phyloP scores from a whole-genome alignment of 768 basidiomycete species.

The Agaricus subrufescens region DNA sequence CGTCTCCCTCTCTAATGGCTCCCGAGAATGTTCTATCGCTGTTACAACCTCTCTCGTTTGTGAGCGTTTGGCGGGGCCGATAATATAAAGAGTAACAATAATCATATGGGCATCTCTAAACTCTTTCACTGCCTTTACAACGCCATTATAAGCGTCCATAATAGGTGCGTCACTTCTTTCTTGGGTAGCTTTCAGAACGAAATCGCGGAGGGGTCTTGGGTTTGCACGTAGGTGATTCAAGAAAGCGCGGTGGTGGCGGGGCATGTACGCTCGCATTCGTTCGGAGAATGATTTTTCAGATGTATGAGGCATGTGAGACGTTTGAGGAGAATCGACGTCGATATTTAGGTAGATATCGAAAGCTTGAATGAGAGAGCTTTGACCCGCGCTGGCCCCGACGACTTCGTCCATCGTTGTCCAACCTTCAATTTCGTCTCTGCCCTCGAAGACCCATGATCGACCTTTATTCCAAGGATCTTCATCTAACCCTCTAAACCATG shows the following conservation, averaged over 20 bases:
- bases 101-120: slow-evolving; percentile 77
- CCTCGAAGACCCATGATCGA: slow-evolving; percentile 56
- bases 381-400: slow-evolving; percentile 79
- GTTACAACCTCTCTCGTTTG: slow-evolving; percentile 10
- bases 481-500: slow-evolving; percentile 78
- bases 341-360: slow-evolving; percentile 72
- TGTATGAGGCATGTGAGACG: slow-evolving; percentile 7
- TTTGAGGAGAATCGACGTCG: slow-evolving; percentile 23
- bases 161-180: slow-evolving; percentile 23
- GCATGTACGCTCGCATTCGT: slow-evolving; percentile 82
- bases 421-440: slow-evolving; percentile 42
- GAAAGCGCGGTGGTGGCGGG: slow-evolving; percentile 75
- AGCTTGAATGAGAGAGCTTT: slow-evolving; percentile 73
- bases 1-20: background rate
- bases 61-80: slow-evolving; percentile 55
- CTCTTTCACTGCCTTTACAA: slow-evolving; percentile 60
- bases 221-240: slow-evolving; percentile 58
- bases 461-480: slow-evolving; percentile 27
- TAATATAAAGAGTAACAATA: slow-evolving; percentile 70
- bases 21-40: slow-evolving; percentile 15
- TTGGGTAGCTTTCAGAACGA: slow-evolving; percentile 32
- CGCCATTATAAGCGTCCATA: slow-evolving; percentile 56
- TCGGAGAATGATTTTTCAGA: slow-evolving; percentile 46
- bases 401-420: slow-evolving; percentile 46
- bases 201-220: slow-evolving; percentile 54